Percentiles rank a stretch among this genome's conserved stretches.
Conservation (phyloP, 2,329 filamentous ascomycete genomes). For the Monosporascus sp. region DNA sequence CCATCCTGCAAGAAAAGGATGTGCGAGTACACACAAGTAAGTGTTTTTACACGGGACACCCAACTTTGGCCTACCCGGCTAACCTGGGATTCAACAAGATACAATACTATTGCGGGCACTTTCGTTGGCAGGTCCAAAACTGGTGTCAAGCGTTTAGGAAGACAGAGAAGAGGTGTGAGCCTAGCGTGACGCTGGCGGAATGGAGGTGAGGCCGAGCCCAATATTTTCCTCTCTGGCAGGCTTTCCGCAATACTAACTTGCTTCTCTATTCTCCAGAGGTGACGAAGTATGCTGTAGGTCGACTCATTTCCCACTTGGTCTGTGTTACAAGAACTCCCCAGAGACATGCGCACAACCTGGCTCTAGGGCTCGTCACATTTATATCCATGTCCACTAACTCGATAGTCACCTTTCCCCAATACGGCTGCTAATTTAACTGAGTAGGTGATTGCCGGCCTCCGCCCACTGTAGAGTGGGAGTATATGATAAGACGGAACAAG, state of each 20-base stretch:
- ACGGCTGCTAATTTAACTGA: not conserved
- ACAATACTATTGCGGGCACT: slow-evolving; percentile 3
- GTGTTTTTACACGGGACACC: not conserved
- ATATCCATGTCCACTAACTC: too few species aligned
- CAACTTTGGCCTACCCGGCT: too few species aligned
- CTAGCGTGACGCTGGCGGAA: slow-evolving; percentile 2
- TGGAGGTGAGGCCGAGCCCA: not conserved
- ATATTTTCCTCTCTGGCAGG: not conserved
- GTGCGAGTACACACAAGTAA: not conserved
- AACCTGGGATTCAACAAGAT: not conserved
- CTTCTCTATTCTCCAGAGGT: not conserved
- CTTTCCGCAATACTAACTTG: not conserved
- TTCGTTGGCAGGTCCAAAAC: slow-evolving; percentile 2
- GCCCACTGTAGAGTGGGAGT: not conserved
- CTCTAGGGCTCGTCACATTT: too few species aligned
- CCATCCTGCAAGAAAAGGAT: not conserved
- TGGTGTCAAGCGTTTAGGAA: slow-evolving; percentile 2
- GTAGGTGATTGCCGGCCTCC: not conserved
- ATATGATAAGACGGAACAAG: not conserved
- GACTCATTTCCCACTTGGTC: not conserved
- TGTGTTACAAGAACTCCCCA: too few species aligned
- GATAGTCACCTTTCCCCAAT: too few species aligned
- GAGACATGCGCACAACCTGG: too few species aligned
- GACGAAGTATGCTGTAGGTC: slow-evolving; percentile 5
- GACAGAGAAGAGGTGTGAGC: slow-evolving; percentile 3